Conservation (phyloP, 192 early-diverging fungal species). For the Chytriomyces confervae region DNA sequence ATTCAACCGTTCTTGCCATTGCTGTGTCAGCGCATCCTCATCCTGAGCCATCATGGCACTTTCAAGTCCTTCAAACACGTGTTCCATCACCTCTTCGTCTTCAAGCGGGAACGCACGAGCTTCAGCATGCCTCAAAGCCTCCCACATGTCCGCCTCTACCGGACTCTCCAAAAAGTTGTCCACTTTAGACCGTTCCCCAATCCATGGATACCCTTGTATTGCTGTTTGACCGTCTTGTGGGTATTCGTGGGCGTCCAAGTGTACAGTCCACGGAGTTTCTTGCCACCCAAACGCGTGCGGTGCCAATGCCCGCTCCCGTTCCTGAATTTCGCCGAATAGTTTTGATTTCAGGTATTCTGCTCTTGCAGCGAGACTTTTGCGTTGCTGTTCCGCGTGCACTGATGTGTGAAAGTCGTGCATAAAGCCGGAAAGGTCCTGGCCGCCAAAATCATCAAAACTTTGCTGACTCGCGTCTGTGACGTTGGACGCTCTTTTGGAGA, state of each 20-base stretch:
- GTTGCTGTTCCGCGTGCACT: slow-evolving; percentile 7
- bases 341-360: slow-evolving; percentile 14
- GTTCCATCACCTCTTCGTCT: slow-evolving; percentile 7
- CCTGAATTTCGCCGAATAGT: background rate
- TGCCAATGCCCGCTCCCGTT: background rate
- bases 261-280: slow-evolving; percentile 23
- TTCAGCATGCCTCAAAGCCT: slow-evolving; percentile 30
- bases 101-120: slow-evolving; percentile 34
- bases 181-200: background rate
- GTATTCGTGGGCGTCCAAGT: background rate
- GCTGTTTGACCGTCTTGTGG: background rate
- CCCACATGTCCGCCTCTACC: slow-evolving; percentile 32
- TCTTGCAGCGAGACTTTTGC: slow-evolving; percentile 24
- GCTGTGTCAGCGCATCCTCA: slow-evolving; percentile 7
- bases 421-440: background rate
- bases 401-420: slow-evolving; percentile 6
- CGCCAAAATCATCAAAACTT: background rate
- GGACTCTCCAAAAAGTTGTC: slow-evolving; percentile 10
- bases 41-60: slow-evolving; percentile 24
- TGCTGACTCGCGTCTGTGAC: background rate
- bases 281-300: slow-evolving; percentile 26
- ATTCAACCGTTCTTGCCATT: slow-evolving; percentile 19
- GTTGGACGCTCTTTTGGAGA: background rate
- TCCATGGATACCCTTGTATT: slow-evolving; percentile 4
- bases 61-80: slow-evolving; percentile 22